A percentile compares a stretch with the other conserved stretches of the same genome.
phyloP scores from a whole-genome alignment of 345 rosid species.

The Ailanthus altissimus region DNA sequence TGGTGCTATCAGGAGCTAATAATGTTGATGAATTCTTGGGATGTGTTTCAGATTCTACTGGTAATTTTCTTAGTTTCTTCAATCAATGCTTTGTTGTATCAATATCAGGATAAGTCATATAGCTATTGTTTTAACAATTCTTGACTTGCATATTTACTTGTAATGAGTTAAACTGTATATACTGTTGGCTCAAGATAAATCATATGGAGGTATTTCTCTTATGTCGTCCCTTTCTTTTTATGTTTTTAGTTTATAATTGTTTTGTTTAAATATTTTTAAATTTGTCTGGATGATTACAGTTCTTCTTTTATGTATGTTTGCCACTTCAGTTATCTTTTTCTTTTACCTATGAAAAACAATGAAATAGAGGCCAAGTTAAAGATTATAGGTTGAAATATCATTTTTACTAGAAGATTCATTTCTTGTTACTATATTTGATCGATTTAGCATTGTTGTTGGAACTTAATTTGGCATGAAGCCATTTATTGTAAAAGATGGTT shows the following conservation, averaged over 20 bases:
- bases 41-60: constrained; percentile 12
- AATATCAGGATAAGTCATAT: constrained; percentile 13
- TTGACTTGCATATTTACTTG: constrained; percentile 18
- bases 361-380: no score
- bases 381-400: no score
- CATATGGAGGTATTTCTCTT: constrained; percentile 11
- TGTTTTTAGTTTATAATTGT: constrained; percentile 14
- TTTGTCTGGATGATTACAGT: no score
- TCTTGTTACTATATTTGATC: background rate
- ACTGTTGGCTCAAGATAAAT: constrained; percentile 3
- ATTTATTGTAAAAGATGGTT: no score
- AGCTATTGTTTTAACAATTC: constrained; percentile 19
- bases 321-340: no score
- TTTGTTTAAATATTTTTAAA: no score
- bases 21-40: background rate
- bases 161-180: constrained; percentile 19
- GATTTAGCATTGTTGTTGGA: background rate
- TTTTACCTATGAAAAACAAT: no score
- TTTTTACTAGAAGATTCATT: background rate
- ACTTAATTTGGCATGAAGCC: background rate
- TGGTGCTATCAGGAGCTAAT: constrained; percentile 17
- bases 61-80: constrained; percentile 19
- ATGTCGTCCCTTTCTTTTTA: background rate
- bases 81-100: constrained; percentile 27
- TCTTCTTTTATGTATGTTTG: no score